Base-by-base conservation (phyloP, 495 filamentous ascomycete genomes). In the Elaphomyces granulatus region DNA sequence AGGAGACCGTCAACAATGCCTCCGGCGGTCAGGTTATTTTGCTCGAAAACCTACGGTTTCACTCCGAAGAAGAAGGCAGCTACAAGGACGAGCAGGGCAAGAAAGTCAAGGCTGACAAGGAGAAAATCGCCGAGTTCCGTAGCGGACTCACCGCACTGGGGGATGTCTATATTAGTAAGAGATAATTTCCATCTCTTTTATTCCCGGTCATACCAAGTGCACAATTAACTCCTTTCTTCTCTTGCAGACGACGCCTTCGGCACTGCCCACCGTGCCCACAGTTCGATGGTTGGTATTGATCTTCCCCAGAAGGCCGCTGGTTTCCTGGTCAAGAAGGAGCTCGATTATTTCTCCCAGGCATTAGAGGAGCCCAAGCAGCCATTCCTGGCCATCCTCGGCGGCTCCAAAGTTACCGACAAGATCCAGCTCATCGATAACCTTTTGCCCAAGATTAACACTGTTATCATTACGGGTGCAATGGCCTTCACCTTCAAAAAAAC, bases 401-500 rank as follows among this genome's bases (percentile, higher is more conserved):
- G 90, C 45, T 83, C 92, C 51, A 99, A 99, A 75, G 84, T 99
- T 33, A 90, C 85, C 23, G 90, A 99, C 70, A 99, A 99, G 77
- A 96, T 99, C 67, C 83, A 93, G 72, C 75, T 99, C 43, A 96
- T 99, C 56, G 87, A 99, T 66, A 99, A 96, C 72, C 71, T 99
- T 36, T 78, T 99, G 35, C 78, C 83, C 57, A 99, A 99, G 73
- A 83, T 99, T 50, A 72, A 99, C 72, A 87, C 77, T 60, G 75
- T 99, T 47, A 81, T 96, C 62, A 83, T 99, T 68, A 93, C 87
- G 55, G 90, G 90, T 47, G 90, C 80, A 47, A 99, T 99, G 90
- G 86, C 90, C 20, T 99, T 95, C 75, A 99, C 90, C 45, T 96
- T 99, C 77, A 96, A 96, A 79, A 98, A 98, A 75, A 88, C 86